Evolutionary conservation across 176 grass and related monocot species (phyloP).

Genomic region (Musa schizocarpa): DNA sequence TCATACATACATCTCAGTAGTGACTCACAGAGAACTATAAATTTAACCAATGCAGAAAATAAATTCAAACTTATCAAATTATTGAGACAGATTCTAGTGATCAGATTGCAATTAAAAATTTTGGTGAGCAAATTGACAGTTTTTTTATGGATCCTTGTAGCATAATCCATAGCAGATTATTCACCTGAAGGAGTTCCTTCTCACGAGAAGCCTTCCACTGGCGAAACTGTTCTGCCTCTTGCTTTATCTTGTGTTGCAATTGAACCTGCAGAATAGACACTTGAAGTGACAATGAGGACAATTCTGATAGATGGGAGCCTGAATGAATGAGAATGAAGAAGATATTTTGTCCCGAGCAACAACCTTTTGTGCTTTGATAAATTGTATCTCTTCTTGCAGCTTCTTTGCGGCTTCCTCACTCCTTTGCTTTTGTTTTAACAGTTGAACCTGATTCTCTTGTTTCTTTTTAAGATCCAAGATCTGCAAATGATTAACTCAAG

Average conservation of each 20-base stretch:
- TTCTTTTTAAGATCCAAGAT: conserved; percentile 98
- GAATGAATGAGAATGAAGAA: conserved; percentile 8
- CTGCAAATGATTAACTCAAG: conserved; percentile 29
- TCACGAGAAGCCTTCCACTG: conserved; percentile 98
- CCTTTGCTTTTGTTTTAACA: conserved; percentile 97
- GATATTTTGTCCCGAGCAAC: not conserved
- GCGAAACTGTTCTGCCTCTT: conserved; percentile 96
- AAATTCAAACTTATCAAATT: not conserved
- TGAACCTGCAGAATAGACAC: conserved; percentile 44
- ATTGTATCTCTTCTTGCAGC: conserved; percentile 98
- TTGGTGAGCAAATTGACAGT: not conserved
- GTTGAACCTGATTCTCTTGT: conserved; percentile 96
- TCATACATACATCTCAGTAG: too few relatives aligned
- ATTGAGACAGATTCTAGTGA: not conserved
- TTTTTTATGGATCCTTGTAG: not conserved
- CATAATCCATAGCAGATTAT: conserved; percentile 7
- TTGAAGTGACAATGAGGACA: not conserved
- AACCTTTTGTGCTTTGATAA: conserved; percentile 98
- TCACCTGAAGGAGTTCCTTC: conserved; percentile 96
- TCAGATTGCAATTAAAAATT: not conserved
- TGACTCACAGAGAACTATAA: not conserved
- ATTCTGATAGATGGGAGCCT: not conserved
- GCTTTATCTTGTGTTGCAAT: conserved; percentile 96
- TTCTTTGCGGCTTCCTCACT: conserved; percentile 98
- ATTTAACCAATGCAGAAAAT: not conserved